phyloP scores from a whole-genome alignment of 1,284 basidiomycete genomes.

The Ganoderma resinaceum region DNA sequence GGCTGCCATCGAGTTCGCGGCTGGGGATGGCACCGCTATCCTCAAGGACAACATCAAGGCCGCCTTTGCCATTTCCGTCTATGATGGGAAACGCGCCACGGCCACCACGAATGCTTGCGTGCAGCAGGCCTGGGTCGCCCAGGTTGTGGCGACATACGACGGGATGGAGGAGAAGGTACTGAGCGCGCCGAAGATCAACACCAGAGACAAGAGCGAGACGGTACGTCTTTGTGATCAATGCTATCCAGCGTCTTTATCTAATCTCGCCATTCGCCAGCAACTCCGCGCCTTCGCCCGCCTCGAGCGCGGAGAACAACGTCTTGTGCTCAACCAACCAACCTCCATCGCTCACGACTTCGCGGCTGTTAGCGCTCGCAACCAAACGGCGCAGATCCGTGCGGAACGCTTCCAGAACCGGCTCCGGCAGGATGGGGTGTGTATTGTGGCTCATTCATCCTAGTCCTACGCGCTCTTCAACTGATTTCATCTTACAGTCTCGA shows the following conservation, averaged over 20 bases:
- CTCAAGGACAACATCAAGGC: slow-evolving; percentile 48
- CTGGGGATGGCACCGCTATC: slow-evolving; percentile 46
- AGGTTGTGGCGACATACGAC: slow-evolving; percentile 29
- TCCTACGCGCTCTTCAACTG: neutral
- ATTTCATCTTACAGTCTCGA: neutral
- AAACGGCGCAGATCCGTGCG: slow-evolving; percentile 41
- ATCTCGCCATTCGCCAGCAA: slow-evolving; percentile 25
- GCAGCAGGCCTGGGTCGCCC: slow-evolving; percentile 38
- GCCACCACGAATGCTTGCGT: slow-evolving; percentile 27
- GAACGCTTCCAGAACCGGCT: slow-evolving; percentile 53
- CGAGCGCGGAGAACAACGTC: slow-evolving; percentile 53
- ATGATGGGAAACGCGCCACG: slow-evolving; percentile 26
- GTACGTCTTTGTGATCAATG: slow-evolving; percentile 23
- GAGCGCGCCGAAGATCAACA: slow-evolving; percentile 33
- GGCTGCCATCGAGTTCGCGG: slow-evolving; percentile 50
- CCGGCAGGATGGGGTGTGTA: slow-evolving; percentile 27
- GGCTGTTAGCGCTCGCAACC: slow-evolving; percentile 35
- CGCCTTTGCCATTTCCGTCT: slow-evolving; percentile 43
- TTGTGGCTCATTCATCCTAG: neutral
- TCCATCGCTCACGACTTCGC: slow-evolving; percentile 48
- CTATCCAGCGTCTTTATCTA: slow-evolving; percentile 1
- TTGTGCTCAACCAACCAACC: slow-evolving; percentile 53
- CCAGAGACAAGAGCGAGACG: slow-evolving; percentile 24
- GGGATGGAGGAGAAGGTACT: slow-evolving; percentile 37
- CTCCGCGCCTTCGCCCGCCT: slow-evolving; percentile 54